Conservation (phyloP, 1,139 yeast species). For the Debaryomyces sp. region DNA sequence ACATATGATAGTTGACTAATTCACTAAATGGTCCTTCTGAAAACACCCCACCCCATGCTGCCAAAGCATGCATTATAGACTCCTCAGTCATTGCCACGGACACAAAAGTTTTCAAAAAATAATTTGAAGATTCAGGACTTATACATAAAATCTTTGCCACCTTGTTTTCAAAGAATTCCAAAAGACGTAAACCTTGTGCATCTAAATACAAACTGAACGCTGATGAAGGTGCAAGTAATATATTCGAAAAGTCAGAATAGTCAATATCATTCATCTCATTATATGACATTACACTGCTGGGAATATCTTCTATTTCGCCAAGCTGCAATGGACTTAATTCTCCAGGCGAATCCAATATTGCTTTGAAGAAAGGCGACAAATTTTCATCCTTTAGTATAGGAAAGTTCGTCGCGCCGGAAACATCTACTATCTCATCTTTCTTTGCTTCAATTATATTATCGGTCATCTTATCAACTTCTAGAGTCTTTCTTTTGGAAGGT, state of each 20-base stretch:
- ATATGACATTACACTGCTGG: neutral
- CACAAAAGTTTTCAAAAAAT: conserved; percentile 46
- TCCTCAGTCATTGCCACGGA: conserved; percentile 43
- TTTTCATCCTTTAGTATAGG: neutral
- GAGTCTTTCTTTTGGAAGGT: neutral
- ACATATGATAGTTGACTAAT: conserved; percentile 22
- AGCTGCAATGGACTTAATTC: neutral
- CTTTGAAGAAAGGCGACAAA: conserved; percentile 1
- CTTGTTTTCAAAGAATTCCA: conserved; percentile 24
- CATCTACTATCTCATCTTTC: neutral
- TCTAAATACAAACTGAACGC: conserved; percentile 22
- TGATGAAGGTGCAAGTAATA: conserved; percentile 14
- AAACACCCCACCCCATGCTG: conserved; percentile 46
- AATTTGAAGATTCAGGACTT: conserved; percentile 40
- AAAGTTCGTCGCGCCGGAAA: neutral
- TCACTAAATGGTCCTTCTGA: conserved; percentile 19
- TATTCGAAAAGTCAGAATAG: conserved; percentile 3
- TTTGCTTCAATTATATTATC: neutral
- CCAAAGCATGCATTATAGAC: conserved; percentile 43
- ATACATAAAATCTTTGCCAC: conserved; percentile 26
- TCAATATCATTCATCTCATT: neutral
- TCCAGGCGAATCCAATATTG: neutral
- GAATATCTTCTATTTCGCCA: neutral
- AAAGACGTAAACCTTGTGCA: conserved; percentile 19
- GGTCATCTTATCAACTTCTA: neutral